Evolutionary conservation across 2,329 filamentous ascomycete species (phyloP).

Genomic region (Aspergillus calidoustus): DNA sequence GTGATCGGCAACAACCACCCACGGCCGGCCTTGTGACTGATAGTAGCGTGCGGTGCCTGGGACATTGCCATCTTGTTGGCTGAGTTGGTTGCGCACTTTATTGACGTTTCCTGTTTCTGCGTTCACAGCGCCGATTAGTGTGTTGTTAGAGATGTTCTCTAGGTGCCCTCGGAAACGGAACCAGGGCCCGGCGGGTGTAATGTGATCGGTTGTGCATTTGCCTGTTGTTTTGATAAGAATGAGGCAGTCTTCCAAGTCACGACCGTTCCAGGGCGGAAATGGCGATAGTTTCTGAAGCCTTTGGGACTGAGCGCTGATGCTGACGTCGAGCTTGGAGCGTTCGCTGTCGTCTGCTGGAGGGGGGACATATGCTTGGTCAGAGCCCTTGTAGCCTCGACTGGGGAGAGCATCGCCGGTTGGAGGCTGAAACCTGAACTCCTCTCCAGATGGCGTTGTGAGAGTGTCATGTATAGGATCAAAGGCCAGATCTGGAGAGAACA

Average conservation of each 20-base stretch:
- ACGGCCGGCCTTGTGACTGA: constrained; percentile 94
- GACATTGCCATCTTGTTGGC: constrained; percentile 81
- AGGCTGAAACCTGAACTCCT: constrained; percentile 66
- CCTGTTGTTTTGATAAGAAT: constrained; percentile 96
- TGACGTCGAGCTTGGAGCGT: constrained; percentile 72
- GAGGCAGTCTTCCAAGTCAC: constrained; percentile 80
- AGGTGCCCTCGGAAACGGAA: constrained; percentile 98
- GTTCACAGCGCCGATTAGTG: constrained; percentile 97
- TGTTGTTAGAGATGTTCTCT: constrained; percentile 99
- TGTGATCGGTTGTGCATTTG: constrained; percentile 97
- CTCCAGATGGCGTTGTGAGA: too few relatives aligned
- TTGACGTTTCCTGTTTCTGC: constrained; percentile 95
- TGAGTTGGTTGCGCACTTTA: constrained; percentile 92
- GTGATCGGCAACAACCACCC: constrained; percentile 99
- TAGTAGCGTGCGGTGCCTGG: constrained; percentile 95
- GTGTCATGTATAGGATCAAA: too few relatives aligned
- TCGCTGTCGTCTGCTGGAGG: constrained; percentile 93
- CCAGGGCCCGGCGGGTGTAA: constrained; percentile 96
- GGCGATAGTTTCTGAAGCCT: constrained; percentile 90
- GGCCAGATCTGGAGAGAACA: too few relatives aligned
- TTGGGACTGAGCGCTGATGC: constrained; percentile 86
- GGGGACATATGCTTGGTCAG: constrained; percentile 88
- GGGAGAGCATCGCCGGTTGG: constrained; percentile 85
- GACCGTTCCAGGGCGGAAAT: constrained; percentile 88
- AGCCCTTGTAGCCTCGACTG: constrained; percentile 61